Conservation (phyloP, 2,329 filamentous ascomycete species). For the Aschersonia sp. region DNA sequence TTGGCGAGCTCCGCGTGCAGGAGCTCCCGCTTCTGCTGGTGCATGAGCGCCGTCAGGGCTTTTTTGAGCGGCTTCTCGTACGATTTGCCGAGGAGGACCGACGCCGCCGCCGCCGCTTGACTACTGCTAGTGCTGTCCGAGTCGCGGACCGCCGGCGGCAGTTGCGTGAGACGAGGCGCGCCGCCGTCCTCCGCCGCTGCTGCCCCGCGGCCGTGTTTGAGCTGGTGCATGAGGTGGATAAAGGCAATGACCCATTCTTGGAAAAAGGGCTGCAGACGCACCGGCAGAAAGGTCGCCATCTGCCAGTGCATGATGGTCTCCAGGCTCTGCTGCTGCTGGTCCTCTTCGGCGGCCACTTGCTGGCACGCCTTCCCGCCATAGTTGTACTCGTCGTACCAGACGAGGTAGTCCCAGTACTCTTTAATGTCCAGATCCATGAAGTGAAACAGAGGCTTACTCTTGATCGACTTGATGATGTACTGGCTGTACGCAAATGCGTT, state of each 20-base stretch:
- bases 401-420: slow-evolving; percentile 97
- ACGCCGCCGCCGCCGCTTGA: slow-evolving; percentile 19
- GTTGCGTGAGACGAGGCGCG: slow-evolving; percentile 25
- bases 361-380: slow-evolving; percentile 89
- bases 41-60: slow-evolving; percentile 68
- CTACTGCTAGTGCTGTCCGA: too few species aligned
- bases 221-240: slow-evolving; percentile 79
- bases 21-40: slow-evolving; percentile 75
- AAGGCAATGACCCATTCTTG: slow-evolving; percentile 91
- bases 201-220: slow-evolving; percentile 54
- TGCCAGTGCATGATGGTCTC: slow-evolving; percentile 99
- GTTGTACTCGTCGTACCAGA: slow-evolving; percentile 99
- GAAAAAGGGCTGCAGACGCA: slow-evolving; percentile 68
- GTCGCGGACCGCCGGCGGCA: slow-evolving; percentile 32
- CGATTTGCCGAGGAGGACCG: slow-evolving; percentile 59
- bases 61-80: slow-evolving; percentile 88
- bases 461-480: slow-evolving; percentile 96
- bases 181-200: slow-evolving; percentile 7
- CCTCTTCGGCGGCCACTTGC: slow-evolving; percentile 57
- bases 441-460: slow-evolving; percentile 86
- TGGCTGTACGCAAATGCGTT: slow-evolving; percentile 95
- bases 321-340: slow-evolving; percentile 55
- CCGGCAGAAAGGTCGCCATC: slow-evolving; percentile 75
- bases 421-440: slow-evolving; percentile 96
- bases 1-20: slow-evolving; percentile 74